Conservation (phyloP, 805 yeast genomes). For the Pichia gijzeniarum region DNA sequence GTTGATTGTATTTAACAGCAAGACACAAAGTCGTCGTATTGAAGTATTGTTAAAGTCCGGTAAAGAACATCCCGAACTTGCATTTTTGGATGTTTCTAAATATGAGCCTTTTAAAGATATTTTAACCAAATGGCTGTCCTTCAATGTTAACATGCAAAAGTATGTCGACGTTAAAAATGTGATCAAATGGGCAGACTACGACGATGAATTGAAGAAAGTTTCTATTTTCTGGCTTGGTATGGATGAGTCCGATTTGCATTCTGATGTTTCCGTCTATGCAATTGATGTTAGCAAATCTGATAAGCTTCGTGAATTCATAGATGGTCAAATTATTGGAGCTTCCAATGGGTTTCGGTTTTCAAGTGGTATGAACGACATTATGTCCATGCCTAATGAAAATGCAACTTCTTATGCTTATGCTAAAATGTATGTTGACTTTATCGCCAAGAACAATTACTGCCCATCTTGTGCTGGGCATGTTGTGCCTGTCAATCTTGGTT, state of each 20-base stretch:
- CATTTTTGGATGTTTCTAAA: not conserved
- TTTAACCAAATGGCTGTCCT: slow-evolving; percentile 8
- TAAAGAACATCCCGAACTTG: not conserved
- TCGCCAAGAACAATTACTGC: slow-evolving; percentile 64
- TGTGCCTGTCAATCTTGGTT: slow-evolving; percentile 62
- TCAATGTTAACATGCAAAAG: slow-evolving; percentile 4
- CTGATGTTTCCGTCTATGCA: slow-evolving; percentile 50
- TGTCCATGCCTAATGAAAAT: slow-evolving; percentile 32
- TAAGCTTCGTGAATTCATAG: slow-evolving; percentile 3
- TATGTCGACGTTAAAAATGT: not conserved
- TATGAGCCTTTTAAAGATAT: not conserved
- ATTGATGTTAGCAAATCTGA: slow-evolving; percentile 43
- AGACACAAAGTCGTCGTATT: not conserved
- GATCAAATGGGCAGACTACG: not conserved
- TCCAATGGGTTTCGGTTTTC: not conserved
- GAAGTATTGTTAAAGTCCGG: not conserved
- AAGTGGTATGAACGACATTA: slow-evolving; percentile 13
- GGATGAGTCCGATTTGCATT: slow-evolving; percentile 5
- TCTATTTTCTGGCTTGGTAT: slow-evolving; percentile 10
- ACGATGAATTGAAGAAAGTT: slow-evolving; percentile 2
- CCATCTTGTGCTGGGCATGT: slow-evolving; percentile 77
- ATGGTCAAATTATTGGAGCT: not conserved
- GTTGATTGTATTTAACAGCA: slow-evolving; percentile 2
- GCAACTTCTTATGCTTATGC: slow-evolving; percentile 76
- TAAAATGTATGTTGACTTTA: slow-evolving; percentile 82